These are phyloP conservation scores for Wallacemonas sp. DNA, from an alignment of 208 protist genomes.

Conservation along the genomic window DNA sequence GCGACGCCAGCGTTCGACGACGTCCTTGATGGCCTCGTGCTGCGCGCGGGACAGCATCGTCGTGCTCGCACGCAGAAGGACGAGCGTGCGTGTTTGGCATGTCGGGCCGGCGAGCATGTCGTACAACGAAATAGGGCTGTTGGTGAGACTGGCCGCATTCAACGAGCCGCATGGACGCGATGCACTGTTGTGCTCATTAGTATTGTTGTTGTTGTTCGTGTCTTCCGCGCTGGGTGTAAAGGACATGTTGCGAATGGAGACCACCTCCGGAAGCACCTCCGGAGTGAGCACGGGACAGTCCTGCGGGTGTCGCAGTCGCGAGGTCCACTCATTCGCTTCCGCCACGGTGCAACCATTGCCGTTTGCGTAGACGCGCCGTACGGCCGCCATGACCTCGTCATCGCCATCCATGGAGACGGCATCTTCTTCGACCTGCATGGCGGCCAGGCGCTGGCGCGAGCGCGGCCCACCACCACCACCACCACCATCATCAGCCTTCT, in stretches of 20 bases:
- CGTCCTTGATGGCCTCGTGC: conserved; percentile 45
- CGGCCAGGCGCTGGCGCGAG: conserved; percentile 12
- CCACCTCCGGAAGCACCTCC: conserved; percentile 48
- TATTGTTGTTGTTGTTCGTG: background rate
- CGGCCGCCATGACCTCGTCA: conserved; percentile 2
- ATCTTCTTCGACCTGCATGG: conserved; percentile 4
- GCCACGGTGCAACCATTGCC: conserved; percentile 9
- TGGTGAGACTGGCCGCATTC: conserved; percentile 40
- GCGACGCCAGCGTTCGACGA: conserved; percentile 44
- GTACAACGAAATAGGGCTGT: conserved; percentile 39
- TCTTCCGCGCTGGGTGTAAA: conserved; percentile 22
- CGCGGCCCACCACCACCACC: conserved; percentile 15
- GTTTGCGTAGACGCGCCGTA: background rate
- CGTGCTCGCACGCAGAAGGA: conserved; percentile 54
- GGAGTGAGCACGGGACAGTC: conserved; percentile 54
- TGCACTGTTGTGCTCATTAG: no score
- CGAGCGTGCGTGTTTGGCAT: conserved; percentile 46
- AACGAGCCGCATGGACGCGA: conserved; percentile 7
- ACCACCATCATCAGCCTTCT: conserved; percentile 1
- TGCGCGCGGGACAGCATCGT: conserved; percentile 31
- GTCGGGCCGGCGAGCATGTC: conserved; percentile 52
- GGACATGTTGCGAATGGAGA: conserved; percentile 66
- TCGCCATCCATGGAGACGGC: conserved; percentile 4
- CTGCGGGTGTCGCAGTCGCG: conserved; percentile 6
- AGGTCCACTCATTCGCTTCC: conserved; percentile 7